These are phyloP conservation scores for Xanthoconium stramineum DNA, from an alignment of 768 basidiomycete species.

Conservation along the genomic window DNA sequence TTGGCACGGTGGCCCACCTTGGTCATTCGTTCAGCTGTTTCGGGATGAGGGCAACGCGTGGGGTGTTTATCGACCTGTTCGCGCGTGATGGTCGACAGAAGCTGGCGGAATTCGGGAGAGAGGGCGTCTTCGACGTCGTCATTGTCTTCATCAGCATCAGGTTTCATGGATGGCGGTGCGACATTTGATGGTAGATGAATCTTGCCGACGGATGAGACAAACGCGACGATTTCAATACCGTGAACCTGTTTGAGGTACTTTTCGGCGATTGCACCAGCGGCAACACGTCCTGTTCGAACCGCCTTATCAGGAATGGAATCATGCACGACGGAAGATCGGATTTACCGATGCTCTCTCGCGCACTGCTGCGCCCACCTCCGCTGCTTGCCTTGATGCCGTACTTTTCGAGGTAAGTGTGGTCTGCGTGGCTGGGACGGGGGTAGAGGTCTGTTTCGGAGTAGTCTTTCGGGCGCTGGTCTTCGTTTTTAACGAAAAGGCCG, in stretches of 20 bases:
- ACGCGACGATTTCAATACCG: constrained; percentile 94
- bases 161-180: constrained; percentile 38
- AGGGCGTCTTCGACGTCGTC: constrained; percentile 70
- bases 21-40: constrained; percentile 89
- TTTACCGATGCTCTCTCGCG: constrained; percentile 93
- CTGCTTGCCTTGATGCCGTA: constrained; percentile 97
- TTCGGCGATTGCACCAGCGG: constrained; percentile 97
- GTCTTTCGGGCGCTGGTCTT: constrained; percentile 97
- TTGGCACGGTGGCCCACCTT: constrained; percentile 46
- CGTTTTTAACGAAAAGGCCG: constrained; percentile 93
- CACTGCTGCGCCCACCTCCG: constrained; percentile 92
- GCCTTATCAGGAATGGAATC: constrained; percentile 1
- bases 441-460: constrained; percentile 98
- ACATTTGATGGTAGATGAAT: constrained; percentile 67
- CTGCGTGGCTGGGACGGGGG: constrained; percentile 96
- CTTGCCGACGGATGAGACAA: constrained; percentile 95
- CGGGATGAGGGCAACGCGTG: constrained; percentile 87
- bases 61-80: constrained; percentile 84
- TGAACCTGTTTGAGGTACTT: constrained; percentile 85
- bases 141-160: constrained; percentile 52
- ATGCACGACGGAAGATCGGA: constrained; percentile 1
- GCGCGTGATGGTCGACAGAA: constrained; percentile 77
- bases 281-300: constrained; percentile 71
- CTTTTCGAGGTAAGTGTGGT: constrained; percentile 96
- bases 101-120: constrained; percentile 75